Evolutionary conservation across 2,329 filamentous ascomycete species (phyloP), one percentile per base, ranked within the genome.

Genomic region (Pseudocercospora crystallina): DNA sequence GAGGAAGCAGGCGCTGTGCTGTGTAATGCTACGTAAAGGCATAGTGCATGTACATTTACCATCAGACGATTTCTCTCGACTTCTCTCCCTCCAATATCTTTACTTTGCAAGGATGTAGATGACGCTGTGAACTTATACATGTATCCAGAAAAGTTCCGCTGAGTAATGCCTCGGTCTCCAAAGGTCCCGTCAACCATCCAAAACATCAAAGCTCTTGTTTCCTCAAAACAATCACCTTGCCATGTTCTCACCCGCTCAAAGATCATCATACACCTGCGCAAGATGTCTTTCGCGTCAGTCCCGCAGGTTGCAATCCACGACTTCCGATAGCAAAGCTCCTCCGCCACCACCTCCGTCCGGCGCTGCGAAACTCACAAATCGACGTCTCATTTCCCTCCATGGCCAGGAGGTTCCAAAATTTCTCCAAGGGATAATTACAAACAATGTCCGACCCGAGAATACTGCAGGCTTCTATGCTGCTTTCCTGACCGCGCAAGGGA

Each of bases 391-490:
- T 60, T 86, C 85, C 35, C 76, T 97, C 56, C 81, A 84, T 12
- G 94, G 94, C 2, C 78, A 78, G 3, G 92, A 96, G 64, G 84
- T 90, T 30, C 80, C 86, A 40, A 86, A 86, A 60, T 97, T 91
- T 71, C 80, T 99, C 2, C 90, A 97, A 69, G 91, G 92, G 47
- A 82, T 95, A 49, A 81, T 94, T 57, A 96, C 92, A 1, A 82
- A 86, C 56, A 86, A 85, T 56, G 80, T 90, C 56, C 69, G 81
- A 45, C 71, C 79, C 0, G 56, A 72, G 2, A 69, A 70, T 17
- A 63, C 60, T 3, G 71, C 74, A 0, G 85, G 83, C 3, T 84
- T 87, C 68, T 97, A 95, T 71, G 80, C 86, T 5, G 89, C 85
- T 0, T 96, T 99, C 64, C 77, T 99, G 36, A 95, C 87, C 60